These are phyloP conservation scores for Saccharomycodes ludwigii DNA, from an alignment of 805 yeast genomes.

Conservation along the genomic window DNA sequence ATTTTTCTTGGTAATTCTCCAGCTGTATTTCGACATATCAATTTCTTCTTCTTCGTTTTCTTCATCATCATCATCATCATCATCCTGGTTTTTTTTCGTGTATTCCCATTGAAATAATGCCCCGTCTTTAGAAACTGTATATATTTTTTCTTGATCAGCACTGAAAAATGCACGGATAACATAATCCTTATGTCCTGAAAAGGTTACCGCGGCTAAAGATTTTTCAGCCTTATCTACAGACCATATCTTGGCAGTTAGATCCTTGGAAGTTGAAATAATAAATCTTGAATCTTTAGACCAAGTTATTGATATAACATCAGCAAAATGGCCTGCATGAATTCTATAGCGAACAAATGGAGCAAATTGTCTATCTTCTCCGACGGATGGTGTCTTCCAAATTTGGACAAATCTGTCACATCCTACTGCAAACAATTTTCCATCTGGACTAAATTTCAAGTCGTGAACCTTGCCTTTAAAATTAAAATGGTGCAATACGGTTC, in stretches of 20 bases:
- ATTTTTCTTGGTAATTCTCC: slow-evolving; percentile 76
- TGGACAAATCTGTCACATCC: slow-evolving; percentile 76
- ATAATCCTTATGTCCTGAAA: slow-evolving; percentile 87
- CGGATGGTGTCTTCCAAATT: slow-evolving; percentile 85
- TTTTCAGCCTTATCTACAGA: slow-evolving; percentile 61
- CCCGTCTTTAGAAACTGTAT: slow-evolving; percentile 89
- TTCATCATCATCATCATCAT: slow-evolving; percentile 31
- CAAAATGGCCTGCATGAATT: slow-evolving; percentile 86
- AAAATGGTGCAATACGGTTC: slow-evolving; percentile 86
- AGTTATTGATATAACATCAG: slow-evolving; percentile 60
- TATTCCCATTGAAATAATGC: slow-evolving; percentile 91
- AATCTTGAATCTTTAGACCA: slow-evolving; percentile 93
- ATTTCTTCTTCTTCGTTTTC: slow-evolving; percentile 29
- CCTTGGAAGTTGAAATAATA: slow-evolving; percentile 76
- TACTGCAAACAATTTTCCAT: slow-evolving; percentile 77
- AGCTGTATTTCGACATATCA: slow-evolving; percentile 36
- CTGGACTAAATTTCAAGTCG: slow-evolving; percentile 76
- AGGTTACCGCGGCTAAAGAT: slow-evolving; percentile 61
- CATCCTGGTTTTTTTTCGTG: slow-evolving; percentile 40
- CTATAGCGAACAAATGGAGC: slow-evolving; percentile 91
- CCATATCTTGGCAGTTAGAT: slow-evolving; percentile 76
- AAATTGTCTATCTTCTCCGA: slow-evolving; percentile 77
- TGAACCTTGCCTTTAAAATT: slow-evolving; percentile 73
- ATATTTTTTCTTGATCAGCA: slow-evolving; percentile 77
- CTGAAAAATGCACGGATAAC: slow-evolving; percentile 82